phyloP scores from a whole-genome alignment of 2,329 filamentous ascomycete genomes.

The Trichoderma polysporum region DNA sequence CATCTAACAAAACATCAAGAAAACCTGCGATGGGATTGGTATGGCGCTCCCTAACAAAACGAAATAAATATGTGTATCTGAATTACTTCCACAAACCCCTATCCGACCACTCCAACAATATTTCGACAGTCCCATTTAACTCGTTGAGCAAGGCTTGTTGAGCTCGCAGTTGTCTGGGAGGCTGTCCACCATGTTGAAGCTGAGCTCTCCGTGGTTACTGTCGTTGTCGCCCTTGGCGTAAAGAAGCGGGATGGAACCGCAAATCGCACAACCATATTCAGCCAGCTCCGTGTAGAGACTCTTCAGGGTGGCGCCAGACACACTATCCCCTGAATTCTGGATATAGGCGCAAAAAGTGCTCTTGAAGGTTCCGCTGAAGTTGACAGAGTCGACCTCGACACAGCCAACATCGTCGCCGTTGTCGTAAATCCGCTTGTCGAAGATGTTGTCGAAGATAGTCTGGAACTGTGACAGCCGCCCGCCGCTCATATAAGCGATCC shows the following conservation, averaged over 20 bases:
- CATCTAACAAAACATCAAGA: conserved; percentile 2
- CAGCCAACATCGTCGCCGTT: conserved; percentile 5
- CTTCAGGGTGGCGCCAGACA: neutral
- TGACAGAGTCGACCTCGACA: neutral
- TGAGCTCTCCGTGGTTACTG: conserved; percentile 9
- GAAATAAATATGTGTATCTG: neutral
- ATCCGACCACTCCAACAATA: neutral
- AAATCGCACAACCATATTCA: neutral
- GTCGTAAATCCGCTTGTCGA: neutral
- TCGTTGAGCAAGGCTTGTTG: neutral
- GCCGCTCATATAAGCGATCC: conserved; percentile 2
- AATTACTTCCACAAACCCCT: neutral
- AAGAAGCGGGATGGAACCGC: conserved; percentile 8
- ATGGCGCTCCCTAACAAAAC: neutral
- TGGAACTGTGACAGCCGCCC: neutral
- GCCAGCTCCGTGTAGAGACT: neutral
- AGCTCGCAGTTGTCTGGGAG: conserved; percentile 5
- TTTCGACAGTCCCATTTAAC: neutral
- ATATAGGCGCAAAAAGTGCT: conserved; percentile 11
- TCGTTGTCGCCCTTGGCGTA: conserved; percentile 16
- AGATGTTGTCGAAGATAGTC: conserved; percentile 4
- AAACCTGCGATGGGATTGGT: neutral
- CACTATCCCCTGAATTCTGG: neutral
- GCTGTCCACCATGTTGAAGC: conserved; percentile 10
- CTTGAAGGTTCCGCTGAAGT: neutral